Conservation (phyloP, 1,284 basidiomycete genomes). For the Leccinum colubrinum region DNA sequence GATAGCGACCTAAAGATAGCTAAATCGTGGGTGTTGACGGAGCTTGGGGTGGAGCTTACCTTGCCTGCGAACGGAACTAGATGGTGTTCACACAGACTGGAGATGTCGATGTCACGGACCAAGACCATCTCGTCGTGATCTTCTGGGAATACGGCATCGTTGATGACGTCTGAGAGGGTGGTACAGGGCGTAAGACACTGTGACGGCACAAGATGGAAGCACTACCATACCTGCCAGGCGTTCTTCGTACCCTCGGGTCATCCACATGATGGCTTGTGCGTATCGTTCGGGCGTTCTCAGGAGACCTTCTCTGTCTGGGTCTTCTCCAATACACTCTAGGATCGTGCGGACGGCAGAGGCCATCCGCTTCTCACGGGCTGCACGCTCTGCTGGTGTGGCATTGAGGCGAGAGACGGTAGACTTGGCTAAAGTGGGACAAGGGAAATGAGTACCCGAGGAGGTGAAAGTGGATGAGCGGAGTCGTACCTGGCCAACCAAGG, state of each 20-base stretch:
- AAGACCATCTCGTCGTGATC: conserved; percentile 99
- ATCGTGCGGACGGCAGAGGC: conserved; percentile 87
- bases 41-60: conserved; percentile 47
- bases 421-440: conserved; percentile 60
- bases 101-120: conserved; percentile 97
- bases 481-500: conserved; percentile 90
- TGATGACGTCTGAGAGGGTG: conserved; percentile 81
- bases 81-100: conserved; percentile 98
- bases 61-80: conserved; percentile 98
- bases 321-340: conserved; percentile 97
- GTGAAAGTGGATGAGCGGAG: conserved; percentile 2
- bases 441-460: conserved; percentile 6
- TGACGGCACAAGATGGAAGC: conserved; percentile 13
- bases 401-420: conserved; percentile 84
- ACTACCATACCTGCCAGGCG: conserved; percentile 68
- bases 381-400: conserved; percentile 72
- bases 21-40: conserved; percentile 16
- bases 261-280: conserved; percentile 97
- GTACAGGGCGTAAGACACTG: conserved; percentile 3
- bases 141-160: conserved; percentile 98
- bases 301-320: conserved; percentile 93
- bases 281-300: conserved; percentile 93
- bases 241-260: conserved; percentile 99
- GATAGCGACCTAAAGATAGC: conserved; percentile 54
- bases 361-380: conserved; percentile 75